Conservation (phyloP, 352 stramenopile species). For the Saprolegnia diclina region DNA sequence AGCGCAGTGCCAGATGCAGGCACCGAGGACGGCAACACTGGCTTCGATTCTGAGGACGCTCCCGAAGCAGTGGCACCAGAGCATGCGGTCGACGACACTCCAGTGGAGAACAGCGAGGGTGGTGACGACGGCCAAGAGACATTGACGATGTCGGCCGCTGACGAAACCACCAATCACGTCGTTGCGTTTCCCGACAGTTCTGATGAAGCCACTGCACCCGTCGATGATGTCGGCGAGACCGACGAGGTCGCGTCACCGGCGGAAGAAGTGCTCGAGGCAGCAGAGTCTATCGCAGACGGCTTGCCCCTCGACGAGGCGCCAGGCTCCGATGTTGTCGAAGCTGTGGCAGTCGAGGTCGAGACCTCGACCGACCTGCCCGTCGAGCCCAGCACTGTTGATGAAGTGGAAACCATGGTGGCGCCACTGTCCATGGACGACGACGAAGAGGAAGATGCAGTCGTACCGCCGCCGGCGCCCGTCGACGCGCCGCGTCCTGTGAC, state of each 20-base stretch:
- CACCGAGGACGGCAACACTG: too few species aligned
- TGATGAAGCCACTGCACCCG: not conserved
- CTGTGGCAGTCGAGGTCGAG: too few species aligned
- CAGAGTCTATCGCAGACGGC: not conserved
- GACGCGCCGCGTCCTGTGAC: too few species aligned
- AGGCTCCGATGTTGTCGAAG: not conserved
- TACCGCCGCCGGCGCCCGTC: not conserved
- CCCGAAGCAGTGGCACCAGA: too few species aligned
- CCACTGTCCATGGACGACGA: not conserved
- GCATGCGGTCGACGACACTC: too few species aligned
- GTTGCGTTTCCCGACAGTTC: not conserved
- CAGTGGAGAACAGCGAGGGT: too few species aligned
- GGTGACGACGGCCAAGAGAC: too few species aligned
- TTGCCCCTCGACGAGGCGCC: not conserved
- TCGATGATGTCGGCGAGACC: not conserved
- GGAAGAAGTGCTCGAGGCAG: not conserved
- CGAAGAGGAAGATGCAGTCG: not conserved
- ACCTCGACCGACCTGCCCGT: not conserved
- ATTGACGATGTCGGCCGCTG: not conserved
- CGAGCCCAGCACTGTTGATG: not conserved
- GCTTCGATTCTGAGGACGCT: too few species aligned
- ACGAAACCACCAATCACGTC: not conserved
- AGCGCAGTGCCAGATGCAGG: too few species aligned
- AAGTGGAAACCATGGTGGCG: not conserved
- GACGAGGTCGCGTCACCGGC: not conserved